Base-by-base conservation (phyloP, 495 filamentous ascomycete species). In the Letharia columbiana region DNA sequence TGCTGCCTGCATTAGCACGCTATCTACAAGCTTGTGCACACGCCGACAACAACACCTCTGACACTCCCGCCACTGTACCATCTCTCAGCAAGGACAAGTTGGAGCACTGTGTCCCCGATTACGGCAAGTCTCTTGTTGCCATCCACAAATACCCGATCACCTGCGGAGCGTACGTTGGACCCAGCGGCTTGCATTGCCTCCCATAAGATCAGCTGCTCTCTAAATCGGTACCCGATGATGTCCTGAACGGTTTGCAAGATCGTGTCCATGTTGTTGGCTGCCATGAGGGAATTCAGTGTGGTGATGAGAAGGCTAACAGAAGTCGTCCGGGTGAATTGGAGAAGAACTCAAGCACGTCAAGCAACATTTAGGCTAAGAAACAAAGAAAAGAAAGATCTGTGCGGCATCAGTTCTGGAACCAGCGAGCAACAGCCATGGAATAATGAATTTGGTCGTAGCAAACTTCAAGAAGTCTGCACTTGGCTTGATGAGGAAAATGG, bases 41-140 rank as follows among this genome's bases (percentile, higher is more conserved):
- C 33, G 13, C 33, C 33, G 7, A 37, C 54, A 37, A 37, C 0
- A 57, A 37, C 5, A 61, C 39, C 33, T 35, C 59, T 44, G 13
- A 2, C 1, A 18, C 10, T 44, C 11, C 40, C 28, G 13, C 10
- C 18, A 4, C 10, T 44, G 7, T 61, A 44, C 37, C 18, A 61
- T 28, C 31, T 1, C 39, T 23, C 37, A 11, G 37, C 39, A 31
- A 41, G 59, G 11, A 41, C n/a, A 45, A 61, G 59, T 20, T 41
- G 42, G 42, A 41, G 37, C n/a, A 61, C 37, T 4, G 39, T 42
- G 20, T 61, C 59, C 23, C 39, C 35, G 28, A 60, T 31, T 3
- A 41, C 59, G 35, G 20, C 37, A 44, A 61, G 59, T 61, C 59
- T 42, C 23, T 41, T 61, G 17, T 61, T 61, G 28, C 59, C 37